Base-by-base conservation (phyloP, 352 stramenopile species). In the Globisporangium rhizosaccharum region DNA sequence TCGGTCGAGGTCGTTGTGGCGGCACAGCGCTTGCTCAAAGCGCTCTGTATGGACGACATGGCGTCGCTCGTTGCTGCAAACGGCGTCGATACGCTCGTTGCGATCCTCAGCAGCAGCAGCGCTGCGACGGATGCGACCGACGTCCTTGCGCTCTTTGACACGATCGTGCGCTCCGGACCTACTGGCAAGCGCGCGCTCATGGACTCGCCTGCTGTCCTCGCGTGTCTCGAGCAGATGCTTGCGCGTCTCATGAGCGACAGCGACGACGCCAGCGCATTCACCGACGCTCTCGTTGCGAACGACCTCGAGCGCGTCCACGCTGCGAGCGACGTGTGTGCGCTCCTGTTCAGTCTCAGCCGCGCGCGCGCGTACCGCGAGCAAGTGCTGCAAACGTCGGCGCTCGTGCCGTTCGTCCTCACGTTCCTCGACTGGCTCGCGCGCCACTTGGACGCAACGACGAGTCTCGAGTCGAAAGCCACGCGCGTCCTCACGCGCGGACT, bases 1-100 rank as follows among this genome's bases (percentile, higher is more conserved):
- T 78, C 63, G 3, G 46, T 28, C 0, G 61, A 71, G 12, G 66
- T 82, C 28, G 30, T 71, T 14, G 64, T 60, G 14, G 65, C 73
- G 6, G 74, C 73, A 0, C 76, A 86, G 33, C 51, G 57, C 46
- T 51, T 90, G 36, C 65, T 92, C 18, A 76, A 73, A 48, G 57
- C 82, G 33, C 65, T 92, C 25, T 92, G 73, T 36, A 64, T 77
- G 49, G 61, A 86, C 48, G 75, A 92, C 50, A 80, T 89, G 14
- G 71, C 79, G 54, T 78, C 79, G 1, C 66, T 92, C 12, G 75
- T 92, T 7, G 63, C 67, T 0, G 75, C 75, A 12, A 82, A 89
- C 51, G 83, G 82, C 14, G 68, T 90, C n/a, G 68, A 75, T 28
- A 79, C 80, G 23, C 62, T 92, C 41, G 59, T 92, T 11, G 75